These are phyloP conservation scores for Vitis vinifera DNA, from an alignment of 164 flowering plant species.

Conservation along the genomic window ASM3070453v1 NC_081812.1:16580001-16580500, in stretches of 20 bases:
- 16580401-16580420: constrained; percentile 93
- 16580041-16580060: too few species aligned
- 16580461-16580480: constrained; percentile 59
- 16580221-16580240: constrained; percentile 71
- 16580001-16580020: too few species aligned
- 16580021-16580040: too few species aligned
- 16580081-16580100: too few species aligned
- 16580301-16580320: constrained; percentile 89
- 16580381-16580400: constrained; percentile 67
- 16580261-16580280: constrained; percentile 96
- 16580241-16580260: constrained; percentile 98
- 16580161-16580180: constrained; percentile 68
- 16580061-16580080: too few species aligned
- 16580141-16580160: constrained; percentile 99
- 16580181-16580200: constrained; percentile 73
- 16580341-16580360: constrained; percentile 99
- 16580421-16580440: constrained; percentile 72
- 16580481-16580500: constrained; percentile 85
- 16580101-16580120: too few species aligned
- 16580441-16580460: constrained; percentile 25
- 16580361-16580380: constrained; percentile 96
- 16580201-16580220: constrained; percentile 82
- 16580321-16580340: constrained; percentile 87
- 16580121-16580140: constrained; percentile 7
- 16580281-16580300: constrained; percentile 89